phyloP scores from a whole-genome alignment of 176 grass and related monocot species.

The Carex parvula region DNA sequence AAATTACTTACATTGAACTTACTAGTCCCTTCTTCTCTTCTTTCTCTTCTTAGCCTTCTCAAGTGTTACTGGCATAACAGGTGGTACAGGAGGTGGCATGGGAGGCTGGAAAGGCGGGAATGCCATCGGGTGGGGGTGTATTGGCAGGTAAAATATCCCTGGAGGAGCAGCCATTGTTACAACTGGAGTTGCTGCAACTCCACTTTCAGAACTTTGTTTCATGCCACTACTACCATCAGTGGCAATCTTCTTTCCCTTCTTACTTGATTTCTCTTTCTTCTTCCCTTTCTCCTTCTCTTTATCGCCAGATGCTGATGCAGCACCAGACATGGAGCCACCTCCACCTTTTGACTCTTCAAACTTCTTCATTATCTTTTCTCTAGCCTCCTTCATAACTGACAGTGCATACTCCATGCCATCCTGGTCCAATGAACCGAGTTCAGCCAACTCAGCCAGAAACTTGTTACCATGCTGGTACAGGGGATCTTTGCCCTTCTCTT shows the following conservation, averaged over 20 bases:
- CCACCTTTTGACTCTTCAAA: conserved; percentile 62
- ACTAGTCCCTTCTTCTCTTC: conserved; percentile 56
- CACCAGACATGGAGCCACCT: conserved; percentile 31
- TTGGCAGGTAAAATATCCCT: conserved; percentile 62
- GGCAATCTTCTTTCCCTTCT: conserved; percentile 24
- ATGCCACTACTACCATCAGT: conserved; percentile 30
- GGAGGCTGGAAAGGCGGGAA: conserved; percentile 47
- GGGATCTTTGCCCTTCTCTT: conserved; percentile 56
- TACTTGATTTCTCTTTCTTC: conserved; percentile 15
- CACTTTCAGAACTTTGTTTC: conserved; percentile 27
- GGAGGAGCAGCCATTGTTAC: conserved; percentile 26
- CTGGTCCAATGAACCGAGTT: conserved; percentile 73
- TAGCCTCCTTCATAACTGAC: conserved; percentile 81
- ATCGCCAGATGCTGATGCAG: conserved; percentile 36
- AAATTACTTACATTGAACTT: conserved; percentile 12
- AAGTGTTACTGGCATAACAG: conserved; percentile 26
- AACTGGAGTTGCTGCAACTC: conserved; percentile 28
- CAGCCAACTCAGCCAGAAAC: conserved; percentile 80
- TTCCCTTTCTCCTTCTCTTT: conserved; percentile 32
- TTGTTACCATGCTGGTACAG: conserved; percentile 72
- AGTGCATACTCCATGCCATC: conserved; percentile 79
- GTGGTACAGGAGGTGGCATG: conserved; percentile 39
- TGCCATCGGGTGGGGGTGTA: conserved; percentile 55
- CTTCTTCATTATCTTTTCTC: conserved; percentile 68
- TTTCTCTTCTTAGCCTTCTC: conserved; percentile 53